Evolutionary conservation across 176 grass and related monocot genomes (phyloP).

Genomic region (Aegilops umbellulata): DNA sequence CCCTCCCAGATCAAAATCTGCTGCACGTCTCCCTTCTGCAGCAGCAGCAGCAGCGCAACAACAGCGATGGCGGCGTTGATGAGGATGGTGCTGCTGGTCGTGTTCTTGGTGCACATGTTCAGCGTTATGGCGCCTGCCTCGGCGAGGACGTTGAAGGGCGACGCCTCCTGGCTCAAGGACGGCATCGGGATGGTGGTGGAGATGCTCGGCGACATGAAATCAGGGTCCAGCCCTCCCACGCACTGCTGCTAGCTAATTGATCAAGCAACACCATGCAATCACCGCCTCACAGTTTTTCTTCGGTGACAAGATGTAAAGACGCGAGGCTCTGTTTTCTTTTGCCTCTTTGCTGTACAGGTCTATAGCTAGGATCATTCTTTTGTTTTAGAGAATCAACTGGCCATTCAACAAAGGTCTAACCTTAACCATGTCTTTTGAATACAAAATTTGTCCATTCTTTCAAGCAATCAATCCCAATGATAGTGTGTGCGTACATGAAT

Average conservation of each 20-base stretch:
- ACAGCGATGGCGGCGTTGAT: neutral
- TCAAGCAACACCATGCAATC: neutral
- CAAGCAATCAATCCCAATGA: neutral
- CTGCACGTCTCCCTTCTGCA: too few species aligned
- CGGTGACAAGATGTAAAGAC: neutral
- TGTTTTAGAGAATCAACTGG: neutral
- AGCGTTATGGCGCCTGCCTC: neutral
- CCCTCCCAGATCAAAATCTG: neutral
- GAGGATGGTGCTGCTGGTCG: conserved; percentile 2
- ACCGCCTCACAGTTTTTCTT: neutral
- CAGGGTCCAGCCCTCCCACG: neutral
- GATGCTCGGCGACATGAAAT: conserved; percentile 17
- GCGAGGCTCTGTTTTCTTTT: neutral
- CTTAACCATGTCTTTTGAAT: neutral
- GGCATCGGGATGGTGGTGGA: conserved; percentile 23
- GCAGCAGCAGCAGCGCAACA: too few species aligned
- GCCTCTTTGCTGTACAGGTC: neutral
- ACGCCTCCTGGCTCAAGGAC: neutral
- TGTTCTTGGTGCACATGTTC: conserved; percentile 17
- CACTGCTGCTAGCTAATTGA: conserved; percentile 30
- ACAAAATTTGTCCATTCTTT: neutral
- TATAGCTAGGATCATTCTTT: conserved; percentile 8
- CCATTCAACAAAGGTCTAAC: neutral
- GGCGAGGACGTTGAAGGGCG: conserved; percentile 19
- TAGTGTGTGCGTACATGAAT: too few species aligned